Conservation (phyloP, 2,329 filamentous ascomycete genomes). For the Diaporthe ilicicola region DNA sequence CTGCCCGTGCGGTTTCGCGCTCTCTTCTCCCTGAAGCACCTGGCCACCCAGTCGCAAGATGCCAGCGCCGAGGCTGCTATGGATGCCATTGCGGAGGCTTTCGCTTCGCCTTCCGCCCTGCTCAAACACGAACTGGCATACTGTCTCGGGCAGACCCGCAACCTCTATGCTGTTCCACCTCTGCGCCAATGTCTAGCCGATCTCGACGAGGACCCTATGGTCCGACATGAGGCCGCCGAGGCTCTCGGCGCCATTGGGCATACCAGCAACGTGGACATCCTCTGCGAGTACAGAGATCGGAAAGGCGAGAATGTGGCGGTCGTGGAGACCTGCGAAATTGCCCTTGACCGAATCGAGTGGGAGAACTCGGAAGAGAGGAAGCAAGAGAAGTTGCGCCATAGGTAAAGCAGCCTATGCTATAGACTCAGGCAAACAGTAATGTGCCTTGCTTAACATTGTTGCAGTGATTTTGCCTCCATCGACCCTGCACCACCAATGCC, state of each 20-base stretch:
- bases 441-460: constrained; percentile 41
- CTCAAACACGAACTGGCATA: constrained; percentile 98
- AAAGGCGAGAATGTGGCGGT: constrained; percentile 80
- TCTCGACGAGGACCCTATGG: constrained; percentile 89
- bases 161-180: constrained; percentile 76
- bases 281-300: constrained; percentile 79
- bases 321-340: constrained; percentile 96
- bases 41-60: constrained; percentile 74
- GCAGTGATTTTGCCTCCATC: constrained; percentile 92
- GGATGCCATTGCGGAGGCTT: constrained; percentile 87
- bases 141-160: constrained; percentile 90
- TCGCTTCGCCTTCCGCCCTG: constrained; percentile 84
- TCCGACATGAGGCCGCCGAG: constrained; percentile 94
- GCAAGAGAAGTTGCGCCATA: constrained; percentile 80
- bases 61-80: constrained; percentile 68
- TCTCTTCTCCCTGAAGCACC: constrained; percentile 95
- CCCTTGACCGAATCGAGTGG: constrained; percentile 93
- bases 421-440: neutral
- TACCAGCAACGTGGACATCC: constrained; percentile 74
- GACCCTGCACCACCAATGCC: constrained; percentile 93
- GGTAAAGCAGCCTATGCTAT: constrained; percentile 59
- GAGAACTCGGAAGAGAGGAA: constrained; percentile 78
- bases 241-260: constrained; percentile 89
- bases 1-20: constrained; percentile 93
- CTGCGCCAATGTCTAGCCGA: constrained; percentile 80